phyloP scores from a whole-genome alignment of 1,139 yeast genomes.

The Candida neerlandica region DNA sequence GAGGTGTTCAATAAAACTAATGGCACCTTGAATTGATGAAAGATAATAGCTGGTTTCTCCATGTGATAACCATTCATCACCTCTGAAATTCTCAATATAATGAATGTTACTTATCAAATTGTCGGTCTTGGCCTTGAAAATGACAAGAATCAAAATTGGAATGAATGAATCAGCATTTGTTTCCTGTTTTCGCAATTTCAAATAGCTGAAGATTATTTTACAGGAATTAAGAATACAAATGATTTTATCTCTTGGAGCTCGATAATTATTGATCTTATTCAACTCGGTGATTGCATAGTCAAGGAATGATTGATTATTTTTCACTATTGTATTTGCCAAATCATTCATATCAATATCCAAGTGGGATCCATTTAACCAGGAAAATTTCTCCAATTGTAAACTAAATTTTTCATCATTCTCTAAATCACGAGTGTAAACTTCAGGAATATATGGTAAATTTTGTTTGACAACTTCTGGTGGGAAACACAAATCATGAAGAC shows the following conservation, averaged over 20 bases:
- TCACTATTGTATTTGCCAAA: slow-evolving; percentile 22
- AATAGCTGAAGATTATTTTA: slow-evolving; percentile 85
- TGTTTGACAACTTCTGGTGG: slow-evolving; percentile 68
- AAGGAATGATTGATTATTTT: slow-evolving; percentile 55
- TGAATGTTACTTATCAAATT: slow-evolving; percentile 74
- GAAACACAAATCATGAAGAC: slow-evolving; percentile 76
- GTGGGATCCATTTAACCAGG: slow-evolving; percentile 79
- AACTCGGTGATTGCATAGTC: slow-evolving; percentile 73
- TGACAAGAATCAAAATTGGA: slow-evolving; percentile 80
- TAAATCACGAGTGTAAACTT: slow-evolving; percentile 51
- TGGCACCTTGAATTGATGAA: slow-evolving; percentile 85
- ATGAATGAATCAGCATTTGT: slow-evolving; percentile 90
- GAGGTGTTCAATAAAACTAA: slow-evolving; percentile 69
- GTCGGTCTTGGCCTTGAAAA: slow-evolving; percentile 65
- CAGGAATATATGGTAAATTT: slow-evolving; percentile 39
- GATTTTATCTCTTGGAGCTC: slow-evolving; percentile 94
- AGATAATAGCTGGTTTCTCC: slow-evolving; percentile 91
- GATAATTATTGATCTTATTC: slow-evolving; percentile 73
- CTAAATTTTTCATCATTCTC: slow-evolving; percentile 59
- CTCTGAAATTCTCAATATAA: slow-evolving; percentile 83
- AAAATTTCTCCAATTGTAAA: slow-evolving; percentile 62
- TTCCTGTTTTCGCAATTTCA: slow-evolving; percentile 71
- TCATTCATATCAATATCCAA: slow-evolving; percentile 65
- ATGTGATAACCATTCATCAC: slow-evolving; percentile 63
- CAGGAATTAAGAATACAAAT: slow-evolving; percentile 90